These are phyloP conservation scores for Elaeis oleifera DNA, from an alignment of 202 grass and related monocot genomes.

Conservation along the genomic window DNA sequence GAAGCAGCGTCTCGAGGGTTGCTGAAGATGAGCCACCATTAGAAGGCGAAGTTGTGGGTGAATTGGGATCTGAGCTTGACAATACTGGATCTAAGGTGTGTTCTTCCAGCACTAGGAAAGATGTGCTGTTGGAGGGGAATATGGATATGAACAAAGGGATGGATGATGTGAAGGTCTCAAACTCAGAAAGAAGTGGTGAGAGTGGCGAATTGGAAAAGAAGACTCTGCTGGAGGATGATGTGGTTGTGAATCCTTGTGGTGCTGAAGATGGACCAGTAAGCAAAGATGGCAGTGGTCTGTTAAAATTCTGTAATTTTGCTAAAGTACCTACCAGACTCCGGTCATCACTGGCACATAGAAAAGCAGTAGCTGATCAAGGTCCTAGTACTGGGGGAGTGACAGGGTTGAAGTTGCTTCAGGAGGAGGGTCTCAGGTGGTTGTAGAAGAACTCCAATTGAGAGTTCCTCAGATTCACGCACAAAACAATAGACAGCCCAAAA, in stretches of 20 bases:
- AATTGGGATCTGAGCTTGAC: slow-evolving; percentile 57
- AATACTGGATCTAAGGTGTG: slow-evolving; percentile 80
- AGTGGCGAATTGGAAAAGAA: slow-evolving; percentile 23
- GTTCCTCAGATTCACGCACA: slow-evolving; percentile 25
- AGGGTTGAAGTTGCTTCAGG: slow-evolving; percentile 29
- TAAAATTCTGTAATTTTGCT: slow-evolving; percentile 49
- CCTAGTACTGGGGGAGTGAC: slow-evolving; percentile 21
- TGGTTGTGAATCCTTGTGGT: not conserved
- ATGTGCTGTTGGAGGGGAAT: slow-evolving; percentile 24
- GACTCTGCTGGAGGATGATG: not conserved
- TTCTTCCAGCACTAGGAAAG: slow-evolving; percentile 42
- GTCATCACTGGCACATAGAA: slow-evolving; percentile 50
- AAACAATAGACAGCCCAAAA: slow-evolving; percentile 27
- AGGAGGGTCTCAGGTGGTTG: slow-evolving; percentile 10
- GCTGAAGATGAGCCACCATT: slow-evolving; percentile 40
- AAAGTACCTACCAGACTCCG: slow-evolving; percentile 54
- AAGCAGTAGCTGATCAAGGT: slow-evolving; percentile 17
- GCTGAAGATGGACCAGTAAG: slow-evolving; percentile 21
- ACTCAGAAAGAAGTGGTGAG: slow-evolving; percentile 4
- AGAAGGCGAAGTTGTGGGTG: slow-evolving; percentile 46
- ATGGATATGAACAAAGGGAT: slow-evolving; percentile 37
- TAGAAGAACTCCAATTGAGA: slow-evolving; percentile 26
- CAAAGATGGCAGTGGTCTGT: slow-evolving; percentile 27
- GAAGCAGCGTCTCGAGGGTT: slow-evolving; percentile 58
- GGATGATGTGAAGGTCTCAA: slow-evolving; percentile 41